Evolutionary conservation across 139 green algal species (phyloP), one percentile per base, ranked within the genome.

Genomic region (Klebsormidium nitens): DNA sequence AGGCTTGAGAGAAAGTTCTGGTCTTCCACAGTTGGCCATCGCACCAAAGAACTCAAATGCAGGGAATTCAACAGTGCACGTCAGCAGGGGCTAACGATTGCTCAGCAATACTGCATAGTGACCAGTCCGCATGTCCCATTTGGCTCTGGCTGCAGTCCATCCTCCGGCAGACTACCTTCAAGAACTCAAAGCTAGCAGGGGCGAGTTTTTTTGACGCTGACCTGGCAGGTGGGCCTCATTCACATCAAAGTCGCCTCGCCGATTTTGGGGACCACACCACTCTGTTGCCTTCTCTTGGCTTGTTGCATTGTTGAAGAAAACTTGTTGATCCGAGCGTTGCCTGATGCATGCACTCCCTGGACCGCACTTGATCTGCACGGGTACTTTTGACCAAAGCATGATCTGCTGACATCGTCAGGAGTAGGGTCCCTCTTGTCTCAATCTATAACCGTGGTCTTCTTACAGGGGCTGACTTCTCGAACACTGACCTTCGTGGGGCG

Each of bases 181-280:
- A 44, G 5, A 66, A 66, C 1, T 29, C 65, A 6, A 78, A 77
- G 1, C 71, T 78, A 6, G 37, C 77, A 26, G 71, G 71, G 11
- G 71, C 67, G 1, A 65, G 29, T 26, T 78, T 78, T 6, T 78
- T 78, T 19, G 71, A 78, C 38, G 65, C 64, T 26, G 71, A 78
- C 65, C 50, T 78, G 35, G 77, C 71, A 76, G 68, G 68, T 76
- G 19, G 2, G 23, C 49, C 31, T 28, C 44, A 28, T 52, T 52
- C 44, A 28, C 17, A 17, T 19, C 19, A 28, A 19, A 17, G 17
- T 17, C 44, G 44, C 19, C 19, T 52, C 19, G 44, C 44, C 44
- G 17, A 28, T 19, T 52, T 52, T 52, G 44, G 17, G 44, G 44
- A 19, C 19, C 44, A 19, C 17, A 28, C 17, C 17, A 19, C 19